These are phyloP conservation scores for Kluyveromyces sp. DNA, from an alignment of 1,139 yeast genomes.

Conservation along the genomic window DNA sequence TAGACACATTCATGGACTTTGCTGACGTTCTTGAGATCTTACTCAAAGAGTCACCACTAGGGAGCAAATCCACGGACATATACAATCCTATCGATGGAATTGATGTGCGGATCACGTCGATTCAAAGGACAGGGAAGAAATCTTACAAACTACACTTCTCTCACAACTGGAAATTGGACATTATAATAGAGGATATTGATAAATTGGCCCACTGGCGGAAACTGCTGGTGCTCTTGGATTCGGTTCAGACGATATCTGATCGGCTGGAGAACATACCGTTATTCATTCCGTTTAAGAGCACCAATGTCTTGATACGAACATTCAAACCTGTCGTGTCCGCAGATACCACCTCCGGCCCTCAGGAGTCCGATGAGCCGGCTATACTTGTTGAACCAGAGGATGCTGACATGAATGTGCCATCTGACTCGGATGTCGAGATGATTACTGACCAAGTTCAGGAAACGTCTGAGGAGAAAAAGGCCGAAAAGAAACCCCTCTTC, in stretches of 20 bases:
- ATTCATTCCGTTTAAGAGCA: constrained; percentile 3
- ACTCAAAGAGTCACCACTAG: constrained; percentile 7
- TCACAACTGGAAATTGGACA: constrained; percentile 29
- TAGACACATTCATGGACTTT: constrained; percentile 24
- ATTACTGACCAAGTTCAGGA: neutral
- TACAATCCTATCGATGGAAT: constrained; percentile 8
- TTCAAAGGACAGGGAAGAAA: constrained; percentile 23
- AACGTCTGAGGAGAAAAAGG: neutral
- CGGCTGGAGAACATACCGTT: constrained; percentile 1
- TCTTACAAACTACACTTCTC: constrained; percentile 24
- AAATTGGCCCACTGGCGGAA: constrained; percentile 22
- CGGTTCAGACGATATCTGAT: neutral
- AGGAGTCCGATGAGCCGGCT: constrained; percentile 1
- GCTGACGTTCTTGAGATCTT: constrained; percentile 15
- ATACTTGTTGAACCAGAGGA: constrained; percentile 9
- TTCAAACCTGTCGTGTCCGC: neutral
- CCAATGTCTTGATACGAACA: constrained; percentile 7
- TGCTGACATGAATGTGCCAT: constrained; percentile 9
- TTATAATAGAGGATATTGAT: constrained; percentile 22
- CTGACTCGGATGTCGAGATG: constrained; percentile 10
- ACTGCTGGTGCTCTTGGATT: constrained; percentile 17
- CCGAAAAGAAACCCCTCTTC: constrained; percentile 23
- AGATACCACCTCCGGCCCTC: neutral
- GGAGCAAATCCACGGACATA: constrained; percentile 1
- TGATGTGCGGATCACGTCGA: constrained; percentile 16